A percentile compares a stretch with the other conserved stretches of the same genome.
These are phyloP conservation scores for Monilinia aucupariae DNA, from an alignment of 2,329 filamentous ascomycete genomes.

Conservation along the genomic window DNA sequence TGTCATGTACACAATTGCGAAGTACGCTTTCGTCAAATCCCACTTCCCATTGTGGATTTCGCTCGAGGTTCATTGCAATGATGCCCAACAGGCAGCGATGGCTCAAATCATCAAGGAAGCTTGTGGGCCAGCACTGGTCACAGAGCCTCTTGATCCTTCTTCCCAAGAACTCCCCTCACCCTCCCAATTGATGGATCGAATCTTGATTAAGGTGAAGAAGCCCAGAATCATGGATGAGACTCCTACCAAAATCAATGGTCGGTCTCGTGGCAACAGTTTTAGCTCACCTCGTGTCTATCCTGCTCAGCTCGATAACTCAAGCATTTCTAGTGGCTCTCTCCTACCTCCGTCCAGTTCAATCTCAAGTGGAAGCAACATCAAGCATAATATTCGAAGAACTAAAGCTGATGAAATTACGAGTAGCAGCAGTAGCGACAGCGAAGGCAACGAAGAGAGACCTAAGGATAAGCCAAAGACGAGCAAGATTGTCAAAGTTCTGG, in stretches of 20 bases:
- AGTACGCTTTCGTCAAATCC: slow-evolving; percentile 87
- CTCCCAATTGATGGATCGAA: slow-evolving; percentile 73
- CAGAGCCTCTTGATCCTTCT: slow-evolving; percentile 65
- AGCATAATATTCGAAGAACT: slow-evolving; percentile 23
- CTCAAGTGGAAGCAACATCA: slow-evolving; percentile 19
- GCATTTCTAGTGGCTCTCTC: slow-evolving; percentile 47
- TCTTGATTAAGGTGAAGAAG: slow-evolving; percentile 93
- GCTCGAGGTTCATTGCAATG: slow-evolving; percentile 87
- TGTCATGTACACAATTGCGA: slow-evolving; percentile 87
- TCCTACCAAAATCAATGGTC: slow-evolving; percentile 43
- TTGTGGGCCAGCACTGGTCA: slow-evolving; percentile 74
- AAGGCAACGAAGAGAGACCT: slow-evolving; percentile 43
- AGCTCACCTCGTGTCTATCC: slow-evolving; percentile 71
- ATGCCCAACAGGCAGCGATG: slow-evolving; percentile 80
- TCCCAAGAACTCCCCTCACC: slow-evolving; percentile 72
- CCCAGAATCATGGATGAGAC: slow-evolving; percentile 42
- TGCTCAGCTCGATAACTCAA: slow-evolving; percentile 51
- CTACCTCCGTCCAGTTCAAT: slow-evolving; percentile 38
- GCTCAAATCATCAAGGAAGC: slow-evolving; percentile 80
- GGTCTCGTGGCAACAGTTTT: slow-evolving; percentile 62
- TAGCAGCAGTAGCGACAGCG: slow-evolving; percentile 75
- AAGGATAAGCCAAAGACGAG: slow-evolving; percentile 63
- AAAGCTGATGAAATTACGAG: slow-evolving; percentile 52
- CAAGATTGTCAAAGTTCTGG: slow-evolving; percentile 80
- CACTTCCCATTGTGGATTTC: slow-evolving; percentile 89